Conservation (phyloP, 208 protist genomes). For the Porcisia deanei region DNA sequence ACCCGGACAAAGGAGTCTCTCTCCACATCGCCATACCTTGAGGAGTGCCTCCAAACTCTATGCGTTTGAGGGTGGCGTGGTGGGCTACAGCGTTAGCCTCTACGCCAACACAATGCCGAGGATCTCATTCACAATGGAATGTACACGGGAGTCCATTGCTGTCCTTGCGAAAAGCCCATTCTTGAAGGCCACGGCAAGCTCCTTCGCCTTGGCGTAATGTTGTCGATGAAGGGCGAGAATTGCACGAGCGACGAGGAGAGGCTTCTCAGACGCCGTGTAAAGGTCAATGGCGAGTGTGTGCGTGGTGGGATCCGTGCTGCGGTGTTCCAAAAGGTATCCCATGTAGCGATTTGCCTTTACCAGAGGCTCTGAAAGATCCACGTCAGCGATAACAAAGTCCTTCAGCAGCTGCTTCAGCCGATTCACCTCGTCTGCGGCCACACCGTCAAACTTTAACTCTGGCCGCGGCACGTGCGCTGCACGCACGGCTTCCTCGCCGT, state of each 20-base stretch:
- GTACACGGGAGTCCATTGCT: slow-evolving; percentile 49
- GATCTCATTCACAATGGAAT: slow-evolving; percentile 55
- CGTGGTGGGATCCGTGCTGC: slow-evolving; percentile 34
- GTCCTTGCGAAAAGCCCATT: slow-evolving; percentile 32
- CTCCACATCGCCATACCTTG: background rate
- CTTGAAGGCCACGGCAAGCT: slow-evolving; percentile 48
- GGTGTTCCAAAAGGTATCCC: slow-evolving; percentile 51
- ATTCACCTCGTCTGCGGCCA: slow-evolving; percentile 63
- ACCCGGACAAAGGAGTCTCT: background rate
- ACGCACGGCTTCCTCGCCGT: slow-evolving; percentile 70
- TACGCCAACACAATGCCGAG: slow-evolving; percentile 16
- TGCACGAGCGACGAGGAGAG: slow-evolving; percentile 64
- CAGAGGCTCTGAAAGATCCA: slow-evolving; percentile 76
- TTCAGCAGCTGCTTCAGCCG: slow-evolving; percentile 51
- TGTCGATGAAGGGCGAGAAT: slow-evolving; percentile 50
- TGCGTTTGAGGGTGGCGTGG: background rate
- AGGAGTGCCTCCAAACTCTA: background rate
- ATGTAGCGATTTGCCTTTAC: slow-evolving; percentile 81
- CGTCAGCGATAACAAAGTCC: slow-evolving; percentile 60
- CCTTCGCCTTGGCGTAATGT: slow-evolving; percentile 28
- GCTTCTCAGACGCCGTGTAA: slow-evolving; percentile 64
- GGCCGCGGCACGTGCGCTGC: slow-evolving; percentile 70
- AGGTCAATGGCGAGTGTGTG: slow-evolving; percentile 75
- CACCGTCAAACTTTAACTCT: slow-evolving; percentile 39
- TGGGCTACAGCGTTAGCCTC: background rate